A percentile compares a stretch with the other conserved stretches of the same genome.
These are phyloP conservation scores for Penicillium samsonianum DNA, from an alignment of 495 filamentous ascomycete genomes.

Conservation along the genomic window DNA sequence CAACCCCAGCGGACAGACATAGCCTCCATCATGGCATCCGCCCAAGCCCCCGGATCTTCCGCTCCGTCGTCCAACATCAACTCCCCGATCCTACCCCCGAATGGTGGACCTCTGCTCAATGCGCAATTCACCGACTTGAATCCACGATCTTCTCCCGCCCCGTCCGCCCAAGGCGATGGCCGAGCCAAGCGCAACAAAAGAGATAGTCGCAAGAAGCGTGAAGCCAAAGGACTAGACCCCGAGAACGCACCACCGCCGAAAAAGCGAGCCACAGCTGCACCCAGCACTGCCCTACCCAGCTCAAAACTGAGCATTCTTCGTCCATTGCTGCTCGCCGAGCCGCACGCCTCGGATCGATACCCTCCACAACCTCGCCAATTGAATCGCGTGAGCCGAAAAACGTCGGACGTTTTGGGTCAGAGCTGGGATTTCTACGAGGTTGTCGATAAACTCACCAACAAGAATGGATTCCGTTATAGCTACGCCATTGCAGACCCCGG, in stretches of 20 bases:
- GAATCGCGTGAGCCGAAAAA: slow-evolving; percentile 41
- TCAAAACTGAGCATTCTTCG: slow-evolving; percentile 35
- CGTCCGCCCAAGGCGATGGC: slow-evolving; percentile 39
- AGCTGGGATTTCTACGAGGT: slow-evolving; percentile 50
- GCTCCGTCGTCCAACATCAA: slow-evolving; percentile 49
- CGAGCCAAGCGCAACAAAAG: slow-evolving; percentile 49
- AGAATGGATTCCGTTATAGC: slow-evolving; percentile 86
- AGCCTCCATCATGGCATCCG: slow-evolving; percentile 36
- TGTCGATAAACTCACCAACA: slow-evolving; percentile 75
- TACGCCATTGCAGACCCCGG: slow-evolving; percentile 86
- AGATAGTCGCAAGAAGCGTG: slow-evolving; percentile 69
- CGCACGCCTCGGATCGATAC: slow-evolving; percentile 37
- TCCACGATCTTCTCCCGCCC: slow-evolving; percentile 41
- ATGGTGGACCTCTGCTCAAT: slow-evolving; percentile 31
- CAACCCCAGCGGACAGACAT: neutral
- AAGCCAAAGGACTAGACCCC: slow-evolving; percentile 61
- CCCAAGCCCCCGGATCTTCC: slow-evolving; percentile 40
- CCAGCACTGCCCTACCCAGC: slow-evolving; percentile 35
- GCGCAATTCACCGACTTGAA: slow-evolving; percentile 38
- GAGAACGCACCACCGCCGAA: slow-evolving; percentile 41
- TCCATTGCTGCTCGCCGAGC: slow-evolving; percentile 40
- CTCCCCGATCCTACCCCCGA: slow-evolving; percentile 40
- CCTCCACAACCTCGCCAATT: slow-evolving; percentile 47
- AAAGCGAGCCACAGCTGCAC: slow-evolving; percentile 37
- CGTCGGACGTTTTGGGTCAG: slow-evolving; percentile 35